Evolutionary conservation across 257 asterid genomes (phyloP).

Genomic region (Solanum sejunctum): DNA sequence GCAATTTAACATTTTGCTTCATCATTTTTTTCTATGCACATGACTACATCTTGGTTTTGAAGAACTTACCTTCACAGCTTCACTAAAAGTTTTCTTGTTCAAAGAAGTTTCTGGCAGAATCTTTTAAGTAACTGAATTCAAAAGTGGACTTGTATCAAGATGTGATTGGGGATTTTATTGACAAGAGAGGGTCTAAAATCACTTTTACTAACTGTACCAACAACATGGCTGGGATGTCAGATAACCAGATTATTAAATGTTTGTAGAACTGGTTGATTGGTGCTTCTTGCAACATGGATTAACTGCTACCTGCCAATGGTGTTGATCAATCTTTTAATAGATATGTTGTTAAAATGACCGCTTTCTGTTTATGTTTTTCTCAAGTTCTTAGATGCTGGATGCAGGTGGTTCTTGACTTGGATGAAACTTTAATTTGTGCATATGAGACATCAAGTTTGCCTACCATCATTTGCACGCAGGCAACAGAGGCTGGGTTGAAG

Average conservation of each 20-base stretch:
- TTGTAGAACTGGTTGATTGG: neutral
- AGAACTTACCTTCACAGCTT: neutral
- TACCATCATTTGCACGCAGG: constrained; percentile 53
- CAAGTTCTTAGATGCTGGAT: constrained; percentile 9
- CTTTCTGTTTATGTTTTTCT: neutral
- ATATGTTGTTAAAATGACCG: neutral
- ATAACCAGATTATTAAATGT: neutral
- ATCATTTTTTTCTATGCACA: neutral
- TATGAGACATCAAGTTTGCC: constrained; percentile 85
- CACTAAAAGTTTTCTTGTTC: neutral
- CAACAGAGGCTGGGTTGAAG: constrained; percentile 76
- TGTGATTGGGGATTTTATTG: neutral
- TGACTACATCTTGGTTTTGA: neutral
- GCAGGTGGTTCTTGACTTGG: constrained; percentile 94
- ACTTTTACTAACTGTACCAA: neutral
- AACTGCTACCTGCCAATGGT: neutral
- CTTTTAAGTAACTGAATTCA: neutral
- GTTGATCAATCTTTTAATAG: neutral
- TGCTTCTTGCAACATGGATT: neutral
- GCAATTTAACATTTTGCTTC: neutral
- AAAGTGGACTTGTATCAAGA: neutral
- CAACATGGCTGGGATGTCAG: neutral
- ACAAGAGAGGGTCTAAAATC: neutral
- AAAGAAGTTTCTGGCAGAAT: neutral
- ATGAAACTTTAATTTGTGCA: constrained; percentile 87